Evolutionary conservation across 371 early-diverging fungal species (phyloP).

Genomic region (Nematocida sp.): DNA sequence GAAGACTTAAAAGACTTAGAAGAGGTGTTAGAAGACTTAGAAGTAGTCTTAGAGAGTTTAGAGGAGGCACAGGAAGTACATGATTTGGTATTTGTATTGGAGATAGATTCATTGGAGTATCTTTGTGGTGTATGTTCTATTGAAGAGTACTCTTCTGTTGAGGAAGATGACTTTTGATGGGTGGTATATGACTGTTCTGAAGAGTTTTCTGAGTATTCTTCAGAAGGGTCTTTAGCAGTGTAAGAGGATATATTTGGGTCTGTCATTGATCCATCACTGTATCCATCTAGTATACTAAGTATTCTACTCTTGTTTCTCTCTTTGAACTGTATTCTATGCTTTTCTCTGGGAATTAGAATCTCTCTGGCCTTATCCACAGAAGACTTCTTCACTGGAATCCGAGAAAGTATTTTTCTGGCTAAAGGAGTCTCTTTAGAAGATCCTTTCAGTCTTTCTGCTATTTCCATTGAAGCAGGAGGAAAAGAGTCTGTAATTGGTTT

Average conservation of each 20-base stretch:
- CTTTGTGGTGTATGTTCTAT: too few species aligned
- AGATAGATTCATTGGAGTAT: too few species aligned
- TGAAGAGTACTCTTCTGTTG: too few species aligned
- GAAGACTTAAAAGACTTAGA: too few species aligned
- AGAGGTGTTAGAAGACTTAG: too few species aligned
- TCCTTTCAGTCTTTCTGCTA: conserved; percentile 6
- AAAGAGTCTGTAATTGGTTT: conserved; percentile 16
- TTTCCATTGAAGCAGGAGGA: conserved; percentile 6
- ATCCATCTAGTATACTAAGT: conserved; percentile 36
- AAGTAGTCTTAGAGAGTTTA: too few species aligned
- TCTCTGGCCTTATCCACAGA: not conserved
- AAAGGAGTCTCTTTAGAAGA: conserved; percentile 23
- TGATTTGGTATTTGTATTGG: too few species aligned
- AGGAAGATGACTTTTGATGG: too few species aligned
- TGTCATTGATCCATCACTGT: conserved; percentile 3
- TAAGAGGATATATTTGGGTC: not conserved
- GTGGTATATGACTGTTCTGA: too few species aligned
- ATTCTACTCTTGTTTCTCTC: conserved; percentile 14
- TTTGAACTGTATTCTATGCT: not conserved
- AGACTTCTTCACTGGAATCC: not conserved
- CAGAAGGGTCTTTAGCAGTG: not conserved
- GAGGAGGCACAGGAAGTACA: too few species aligned
- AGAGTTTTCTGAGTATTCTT: not conserved
- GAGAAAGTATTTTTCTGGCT: conserved; percentile 1
- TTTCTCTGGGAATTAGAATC: not conserved